Percentiles rank a stretch among this genome's conserved stretches.
Evolutionary conservation across 202 grass and related monocot species (phyloP).

Genomic region (Zizania palustris): DNA sequence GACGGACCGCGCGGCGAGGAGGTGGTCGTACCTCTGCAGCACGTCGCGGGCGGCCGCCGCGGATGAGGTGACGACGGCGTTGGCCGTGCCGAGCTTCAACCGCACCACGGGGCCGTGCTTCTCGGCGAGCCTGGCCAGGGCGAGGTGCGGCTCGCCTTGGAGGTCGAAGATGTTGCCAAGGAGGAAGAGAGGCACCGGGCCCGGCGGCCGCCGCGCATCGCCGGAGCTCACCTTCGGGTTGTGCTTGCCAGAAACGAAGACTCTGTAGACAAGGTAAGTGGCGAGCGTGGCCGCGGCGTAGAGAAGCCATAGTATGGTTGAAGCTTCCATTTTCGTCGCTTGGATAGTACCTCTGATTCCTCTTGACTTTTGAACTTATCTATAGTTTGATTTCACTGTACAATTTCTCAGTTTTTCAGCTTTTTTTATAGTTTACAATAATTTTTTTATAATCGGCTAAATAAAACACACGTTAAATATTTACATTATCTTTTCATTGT

Average conservation of each 20-base stretch:
- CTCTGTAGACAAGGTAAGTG: slow-evolving; percentile 41
- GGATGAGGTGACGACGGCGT: slow-evolving; percentile 51
- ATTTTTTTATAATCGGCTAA: too few relatives aligned
- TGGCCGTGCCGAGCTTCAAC: slow-evolving; percentile 47
- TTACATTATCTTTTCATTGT: too few relatives aligned
- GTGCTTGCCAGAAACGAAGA: slow-evolving; percentile 14
- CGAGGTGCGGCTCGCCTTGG: slow-evolving; percentile 51
- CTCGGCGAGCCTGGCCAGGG: slow-evolving; percentile 47
- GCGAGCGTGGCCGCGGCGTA: slow-evolving; percentile 29
- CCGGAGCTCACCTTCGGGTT: neutral
- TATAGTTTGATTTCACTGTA: too few relatives aligned
- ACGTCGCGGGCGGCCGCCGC: slow-evolving; percentile 53
- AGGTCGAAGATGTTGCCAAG: slow-evolving; percentile 60
- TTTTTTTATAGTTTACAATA: too few relatives aligned
- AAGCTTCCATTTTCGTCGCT: slow-evolving; percentile 30
- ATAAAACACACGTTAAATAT: too few relatives aligned
- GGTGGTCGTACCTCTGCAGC: slow-evolving; percentile 56
- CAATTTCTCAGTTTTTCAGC: too few relatives aligned
- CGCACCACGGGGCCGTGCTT: slow-evolving; percentile 61
- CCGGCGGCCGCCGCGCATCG: slow-evolving; percentile 34
- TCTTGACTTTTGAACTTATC: too few relatives aligned
- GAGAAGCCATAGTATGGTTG: slow-evolving; percentile 36
- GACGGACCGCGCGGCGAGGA: slow-evolving; percentile 45
- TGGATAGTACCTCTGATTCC: too few relatives aligned
- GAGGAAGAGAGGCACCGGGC: slow-evolving; percentile 45